A percentile compares a stretch with the other conserved stretches of the same genome.
phyloP scores from a whole-genome alignment of 371 early-diverging fungal genomes.

The Circinella umbellata region DNA sequence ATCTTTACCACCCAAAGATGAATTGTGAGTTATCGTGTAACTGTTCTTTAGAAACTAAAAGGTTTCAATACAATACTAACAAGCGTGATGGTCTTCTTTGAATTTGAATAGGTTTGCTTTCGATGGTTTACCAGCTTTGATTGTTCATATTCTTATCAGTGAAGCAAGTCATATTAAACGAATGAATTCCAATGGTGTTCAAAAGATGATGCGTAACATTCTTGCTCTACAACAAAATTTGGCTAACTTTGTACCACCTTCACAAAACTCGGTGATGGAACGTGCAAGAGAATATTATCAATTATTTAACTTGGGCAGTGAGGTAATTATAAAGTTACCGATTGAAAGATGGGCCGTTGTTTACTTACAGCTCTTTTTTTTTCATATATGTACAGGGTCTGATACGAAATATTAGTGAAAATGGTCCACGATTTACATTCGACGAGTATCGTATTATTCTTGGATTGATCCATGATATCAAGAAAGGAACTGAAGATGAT shows the following conservation, averaged over 20 bases:
- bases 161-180: slow-evolving; percentile 76
- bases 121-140: slow-evolving; percentile 80
- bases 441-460: slow-evolving; percentile 55
- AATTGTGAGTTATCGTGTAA: slow-evolving; percentile 44
- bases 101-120: slow-evolving; percentile 68
- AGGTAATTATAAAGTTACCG: slow-evolving; percentile 33
- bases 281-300: slow-evolving; percentile 77
- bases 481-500: slow-evolving; percentile 28
- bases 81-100: not conserved
- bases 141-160: slow-evolving; percentile 70
- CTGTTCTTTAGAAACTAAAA: not conserved
- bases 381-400: slow-evolving; percentile 29
- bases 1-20: slow-evolving; percentile 67
- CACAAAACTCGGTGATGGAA: slow-evolving; percentile 72
- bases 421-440: slow-evolving; percentile 50
- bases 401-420: slow-evolving; percentile 45
- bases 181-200: slow-evolving; percentile 75
- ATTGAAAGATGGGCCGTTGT: no score
- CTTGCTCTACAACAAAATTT: slow-evolving; percentile 88
- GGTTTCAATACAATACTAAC: not conserved
- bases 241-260: slow-evolving; percentile 72
- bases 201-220: slow-evolving; percentile 84
- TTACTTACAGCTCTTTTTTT: no score
- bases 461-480: slow-evolving; percentile 47
- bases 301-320: slow-evolving; percentile 64